Evolutionary conservation across 2,329 filamentous ascomycete species (phyloP).

Genomic region (Pochonia chlamydosporia): DNA sequence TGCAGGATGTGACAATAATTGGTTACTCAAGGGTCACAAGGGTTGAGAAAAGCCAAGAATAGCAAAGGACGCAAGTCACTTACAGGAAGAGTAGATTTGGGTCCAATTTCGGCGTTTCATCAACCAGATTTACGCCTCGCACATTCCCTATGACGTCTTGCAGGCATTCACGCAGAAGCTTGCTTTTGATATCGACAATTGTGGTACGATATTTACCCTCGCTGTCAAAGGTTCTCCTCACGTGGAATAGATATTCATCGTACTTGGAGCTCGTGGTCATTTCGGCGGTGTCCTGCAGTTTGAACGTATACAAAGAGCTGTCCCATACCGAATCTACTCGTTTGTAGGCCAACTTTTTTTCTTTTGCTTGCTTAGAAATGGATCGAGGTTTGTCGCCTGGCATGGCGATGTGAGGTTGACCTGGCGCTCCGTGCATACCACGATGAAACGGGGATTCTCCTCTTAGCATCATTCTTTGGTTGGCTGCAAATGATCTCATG

Average conservation of each 20-base stretch:
- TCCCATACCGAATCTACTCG: slow-evolving; percentile 53
- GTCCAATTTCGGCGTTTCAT: slow-evolving; percentile 69
- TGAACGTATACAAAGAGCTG: slow-evolving; percentile 41
- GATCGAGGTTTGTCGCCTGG: neutral
- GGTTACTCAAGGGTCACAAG: too few relatives aligned
- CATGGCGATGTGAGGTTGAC: neutral
- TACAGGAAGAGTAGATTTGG: slow-evolving; percentile 65
- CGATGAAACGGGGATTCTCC: neutral
- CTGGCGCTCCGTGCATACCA: neutral
- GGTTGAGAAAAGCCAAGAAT: neutral
- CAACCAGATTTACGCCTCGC: slow-evolving; percentile 64
- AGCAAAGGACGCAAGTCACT: slow-evolving; percentile 15
- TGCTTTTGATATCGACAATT: slow-evolving; percentile 79
- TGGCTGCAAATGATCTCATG: neutral
- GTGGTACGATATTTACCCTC: slow-evolving; percentile 73
- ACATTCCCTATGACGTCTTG: slow-evolving; percentile 31
- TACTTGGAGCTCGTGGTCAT: slow-evolving; percentile 48
- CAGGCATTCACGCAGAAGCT: slow-evolving; percentile 62
- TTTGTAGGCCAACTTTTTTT: slow-evolving; percentile 36
- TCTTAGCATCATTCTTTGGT: neutral
- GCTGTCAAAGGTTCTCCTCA: slow-evolving; percentile 76
- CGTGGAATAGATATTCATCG: slow-evolving; percentile 76
- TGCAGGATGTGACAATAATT: too few relatives aligned
- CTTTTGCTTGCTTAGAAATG: slow-evolving; percentile 14
- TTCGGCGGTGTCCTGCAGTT: slow-evolving; percentile 49